These are phyloP conservation scores for Avicennia marina DNA, from an alignment of 257 asterid species.

Conservation along the genomic window DNA sequence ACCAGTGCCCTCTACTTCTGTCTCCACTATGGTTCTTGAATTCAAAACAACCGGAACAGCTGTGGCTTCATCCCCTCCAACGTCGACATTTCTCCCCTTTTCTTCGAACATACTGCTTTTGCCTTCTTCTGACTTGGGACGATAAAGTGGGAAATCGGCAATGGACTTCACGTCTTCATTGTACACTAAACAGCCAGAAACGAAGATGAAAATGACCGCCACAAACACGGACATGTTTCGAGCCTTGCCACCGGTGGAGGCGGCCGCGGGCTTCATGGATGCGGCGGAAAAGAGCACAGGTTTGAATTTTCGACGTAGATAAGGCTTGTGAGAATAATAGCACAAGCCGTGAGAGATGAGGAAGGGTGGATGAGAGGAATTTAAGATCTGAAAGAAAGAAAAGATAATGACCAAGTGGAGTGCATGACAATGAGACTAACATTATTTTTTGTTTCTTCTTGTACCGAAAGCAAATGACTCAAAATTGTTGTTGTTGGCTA, in stretches of 20 bases:
- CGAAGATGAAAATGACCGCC: conserved; percentile 54
- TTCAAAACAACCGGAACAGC: conserved; percentile 36
- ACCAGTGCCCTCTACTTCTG: conserved; percentile 22
- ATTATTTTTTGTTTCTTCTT: neutral
- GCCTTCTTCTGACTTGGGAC: conserved; percentile 32
- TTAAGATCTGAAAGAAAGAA: conserved; percentile 13
- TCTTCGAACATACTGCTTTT: neutral
- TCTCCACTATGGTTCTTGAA: conserved; percentile 53
- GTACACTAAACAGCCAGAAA: conserved; percentile 83
- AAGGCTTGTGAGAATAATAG: conserved; percentile 32
- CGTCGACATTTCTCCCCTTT: neutral
- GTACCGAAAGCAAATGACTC: neutral
- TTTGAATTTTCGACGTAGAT: conserved; percentile 43
- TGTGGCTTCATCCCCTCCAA: neutral
- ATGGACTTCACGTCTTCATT: conserved; percentile 69
- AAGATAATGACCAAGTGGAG: conserved; percentile 10
- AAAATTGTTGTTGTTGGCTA: conserved; percentile 12
- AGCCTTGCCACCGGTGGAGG: conserved; percentile 40
- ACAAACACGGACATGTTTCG: conserved; percentile 44
- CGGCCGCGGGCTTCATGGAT: conserved; percentile 47
- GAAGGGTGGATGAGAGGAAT: neutral
- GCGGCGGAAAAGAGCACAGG: conserved; percentile 20
- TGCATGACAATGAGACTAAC: conserved; percentile 16
- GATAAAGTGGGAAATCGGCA: conserved; percentile 66
- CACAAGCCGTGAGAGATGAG: neutral